Evolutionary conservation across 257 asterid genomes (phyloP), one percentile per base, ranked within the genome.

Genomic region (Primulina eburnea): DNA sequence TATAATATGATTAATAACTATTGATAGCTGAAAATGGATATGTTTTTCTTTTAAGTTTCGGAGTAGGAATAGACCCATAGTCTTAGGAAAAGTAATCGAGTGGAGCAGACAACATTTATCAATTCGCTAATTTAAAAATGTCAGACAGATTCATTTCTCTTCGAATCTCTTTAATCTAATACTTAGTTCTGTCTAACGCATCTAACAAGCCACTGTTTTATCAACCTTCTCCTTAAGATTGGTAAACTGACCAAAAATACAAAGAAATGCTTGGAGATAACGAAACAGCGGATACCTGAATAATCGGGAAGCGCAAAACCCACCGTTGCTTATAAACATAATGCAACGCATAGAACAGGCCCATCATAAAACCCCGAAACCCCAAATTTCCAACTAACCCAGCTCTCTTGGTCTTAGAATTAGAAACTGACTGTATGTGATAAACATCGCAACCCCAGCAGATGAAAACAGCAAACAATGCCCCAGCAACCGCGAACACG

Each of bases 231-330:
- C 17, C 50, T 9, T 40, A 8, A 35, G 50, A 40, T 4, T 14
- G 7, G 56, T 16, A 14, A 14, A 16, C 20, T 50, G 20, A 16
- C 56, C 18, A 50, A 50, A 47, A 14, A 16, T 4, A 47, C 56
- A 16, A 16, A 47, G 7, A 47, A 47, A 14, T 14, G 18, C 4
- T 47, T 47, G 20, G 56, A 50, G 20, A 5, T 16, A 16, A 50
- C 7, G 56, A 50, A 50, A 50, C 56, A 14, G 20, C 8, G 18
- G 57, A 33, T 74, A 94, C 99, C 97, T 94, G 99, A 75, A 94
- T 71, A 43, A 94, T 85, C 17, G 97, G 99, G 75, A 94, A 94
- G 24, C 75, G 85, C 75, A 91, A 76, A 70, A 91, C 89, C 97
- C 97, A 91, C 64, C 97, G 84, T 78, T 76, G 76, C 74, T 73